Evolutionary conservation across 163 green algal species (phyloP).

Genomic region (Prototheca cutis): DNA sequence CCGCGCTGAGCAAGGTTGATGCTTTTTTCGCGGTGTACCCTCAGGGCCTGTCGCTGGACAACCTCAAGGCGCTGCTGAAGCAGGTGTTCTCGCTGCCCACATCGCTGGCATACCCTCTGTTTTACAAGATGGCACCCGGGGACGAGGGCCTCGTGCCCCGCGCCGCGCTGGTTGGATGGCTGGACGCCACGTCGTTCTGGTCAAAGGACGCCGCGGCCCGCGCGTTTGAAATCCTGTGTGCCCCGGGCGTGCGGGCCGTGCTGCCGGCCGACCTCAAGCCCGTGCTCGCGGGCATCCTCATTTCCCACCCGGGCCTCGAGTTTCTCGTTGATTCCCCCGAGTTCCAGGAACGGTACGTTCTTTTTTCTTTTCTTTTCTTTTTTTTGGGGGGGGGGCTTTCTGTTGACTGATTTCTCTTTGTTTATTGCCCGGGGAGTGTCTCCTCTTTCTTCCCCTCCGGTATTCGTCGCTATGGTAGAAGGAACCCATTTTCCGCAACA

Average conservation of each 20-base stretch:
- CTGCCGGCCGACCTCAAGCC: conserved; percentile 66
- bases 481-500: too few relatives aligned
- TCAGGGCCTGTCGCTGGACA: conserved; percentile 47
- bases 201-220: conserved; percentile 7
- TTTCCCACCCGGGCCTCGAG: conserved; percentile 90
- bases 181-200: conserved; percentile 22
- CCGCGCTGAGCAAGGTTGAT: conserved; percentile 26
- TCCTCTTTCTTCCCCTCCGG: too few relatives aligned
- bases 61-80: conserved; percentile 22
- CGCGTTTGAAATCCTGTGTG: conserved; percentile 30
- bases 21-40: conserved; percentile 46
- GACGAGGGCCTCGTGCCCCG: conserved; percentile 19
- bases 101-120: conserved; percentile 69
- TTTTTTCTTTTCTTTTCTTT: conserved; percentile 1
- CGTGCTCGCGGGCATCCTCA: conserved; percentile 72
- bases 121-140: conserved; percentile 40
- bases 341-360: conserved; percentile 81
- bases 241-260: conserved; percentile 17
- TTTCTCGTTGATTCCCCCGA: conserved; percentile 92
- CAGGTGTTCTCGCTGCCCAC: conserved; percentile 73
- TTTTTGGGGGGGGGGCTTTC: neutral
- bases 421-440: neutral
- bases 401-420: neutral
- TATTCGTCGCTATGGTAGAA: too few relatives aligned
- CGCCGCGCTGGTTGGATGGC: conserved; percentile 26